Evolutionary conservation across 192 early-diverging fungal species (phyloP), one percentile per base, ranked within the genome.

Genomic region (Lunasporangiospora selenospora): DNA sequence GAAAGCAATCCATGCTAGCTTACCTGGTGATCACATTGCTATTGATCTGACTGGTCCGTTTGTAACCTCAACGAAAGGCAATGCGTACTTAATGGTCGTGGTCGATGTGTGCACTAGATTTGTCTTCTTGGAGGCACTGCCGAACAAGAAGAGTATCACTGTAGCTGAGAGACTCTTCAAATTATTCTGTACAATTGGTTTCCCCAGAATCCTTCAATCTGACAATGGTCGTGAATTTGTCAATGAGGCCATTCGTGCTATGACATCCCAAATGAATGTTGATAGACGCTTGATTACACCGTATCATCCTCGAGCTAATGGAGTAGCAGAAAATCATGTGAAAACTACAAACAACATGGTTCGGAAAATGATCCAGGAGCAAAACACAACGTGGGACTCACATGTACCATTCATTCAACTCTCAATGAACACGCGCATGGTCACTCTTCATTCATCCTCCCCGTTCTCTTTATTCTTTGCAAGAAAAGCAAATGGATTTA

Each of bases 161-260:
- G 43, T 44, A 23, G 43, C 43, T 8, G 24, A 44, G 13, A 7
- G 18, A n/a, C 18, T 44, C 10, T 44, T 44, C 24, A 18, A 44
- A 1, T 23, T 44, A 19, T 44, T 44, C 24, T 23, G 18, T 7
- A 44, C 13, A 3, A 23, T 44, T 18, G 43, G 43, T 8, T 61
- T 66, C 39, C 73, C 63, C 0, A n/a, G 34, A 6, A 29, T 66
- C 0, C 33, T 76, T 8, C 44, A 61, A 39, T 61, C 57, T 44
- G 63, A 66, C 36, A 76, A 83, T 46, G 81, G 80, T 12, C 47
- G 53, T 9, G 77, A 83, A 37, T 83, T 82, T 44, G 76, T 63
- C 5, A 84, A 80, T 30, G 13, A 29, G 18, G 5, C 78, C 6
- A 16, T 83, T 4, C 36, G 16, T 0, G 23, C 11, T 3, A 38